Conservation (phyloP, 768 basidiomycete genomes). For the Tephrocybe sp. region DNA sequence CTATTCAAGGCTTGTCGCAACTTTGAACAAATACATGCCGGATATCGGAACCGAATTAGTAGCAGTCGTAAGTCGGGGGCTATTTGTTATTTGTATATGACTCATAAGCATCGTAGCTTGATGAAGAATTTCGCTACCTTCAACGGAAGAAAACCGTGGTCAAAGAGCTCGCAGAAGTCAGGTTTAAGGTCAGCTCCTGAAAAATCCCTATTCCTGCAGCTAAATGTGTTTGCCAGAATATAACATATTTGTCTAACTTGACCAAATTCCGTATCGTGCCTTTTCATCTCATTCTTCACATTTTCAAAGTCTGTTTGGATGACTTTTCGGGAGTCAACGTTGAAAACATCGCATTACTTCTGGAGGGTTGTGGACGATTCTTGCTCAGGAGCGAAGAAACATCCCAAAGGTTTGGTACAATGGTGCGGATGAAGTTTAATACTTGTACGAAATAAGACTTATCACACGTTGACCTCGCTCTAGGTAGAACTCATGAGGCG, state of each 20-base stretch:
- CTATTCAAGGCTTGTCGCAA: conserved; percentile 88
- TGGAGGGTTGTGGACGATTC: conserved; percentile 95
- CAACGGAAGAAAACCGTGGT: conserved; percentile 93
- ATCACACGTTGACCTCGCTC: background rate
- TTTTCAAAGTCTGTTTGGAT: conserved; percentile 96
- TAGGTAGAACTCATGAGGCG: conserved; percentile 90
- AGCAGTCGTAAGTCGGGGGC: conserved; percentile 57
- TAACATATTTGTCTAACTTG: conserved; percentile 83
- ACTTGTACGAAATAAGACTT: background rate
- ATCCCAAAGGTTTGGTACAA: conserved; percentile 78
- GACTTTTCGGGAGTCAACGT: conserved; percentile 93
- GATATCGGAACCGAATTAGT: conserved; percentile 87
- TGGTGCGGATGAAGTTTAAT: conserved; percentile 51
- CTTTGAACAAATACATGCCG: conserved; percentile 88
- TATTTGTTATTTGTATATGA: background rate
- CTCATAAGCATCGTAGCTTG: conserved; percentile 55
- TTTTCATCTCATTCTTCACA: conserved; percentile 88
- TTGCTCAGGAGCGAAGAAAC: conserved; percentile 88
- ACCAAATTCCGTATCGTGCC: conserved; percentile 97
- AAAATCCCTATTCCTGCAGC: background rate
- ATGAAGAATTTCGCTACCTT: conserved; percentile 95
- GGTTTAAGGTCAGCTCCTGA: conserved; percentile 65
- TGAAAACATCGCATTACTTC: conserved; percentile 86
- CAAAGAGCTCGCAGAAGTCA: conserved; percentile 82
- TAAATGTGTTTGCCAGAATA: conserved; percentile 57